Evolutionary conservation across 345 rosid species (phyloP).

Genomic region (Odontarrhena argentea): DNA sequence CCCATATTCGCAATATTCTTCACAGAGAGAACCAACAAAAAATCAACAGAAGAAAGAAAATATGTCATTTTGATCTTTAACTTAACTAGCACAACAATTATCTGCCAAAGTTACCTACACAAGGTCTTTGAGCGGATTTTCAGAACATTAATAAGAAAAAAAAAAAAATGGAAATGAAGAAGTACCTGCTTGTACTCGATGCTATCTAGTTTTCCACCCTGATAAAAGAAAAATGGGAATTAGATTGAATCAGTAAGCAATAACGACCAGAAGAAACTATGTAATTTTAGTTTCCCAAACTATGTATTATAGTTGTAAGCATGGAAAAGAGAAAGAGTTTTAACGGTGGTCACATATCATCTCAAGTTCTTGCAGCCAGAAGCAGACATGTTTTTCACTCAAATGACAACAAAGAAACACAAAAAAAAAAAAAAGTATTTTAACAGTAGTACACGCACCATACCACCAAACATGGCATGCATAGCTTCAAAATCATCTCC

Average conservation of each 20-base stretch:
- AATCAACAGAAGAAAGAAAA: conserved; percentile 5
- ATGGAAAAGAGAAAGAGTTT: conserved; percentile 4
- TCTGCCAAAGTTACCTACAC: conserved; percentile 3
- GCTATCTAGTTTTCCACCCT: conserved; percentile 80
- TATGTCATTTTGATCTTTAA: conserved; percentile 12
- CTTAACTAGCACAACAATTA: conserved; percentile 3
- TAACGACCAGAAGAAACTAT: conserved; percentile 19
- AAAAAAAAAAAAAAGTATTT: not conserved
- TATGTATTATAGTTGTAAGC: not conserved
- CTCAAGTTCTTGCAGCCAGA: conserved; percentile 7
- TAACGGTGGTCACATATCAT: not conserved
- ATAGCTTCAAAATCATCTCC: conserved; percentile 63
- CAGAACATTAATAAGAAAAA: conserved; percentile 4
- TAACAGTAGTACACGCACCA: conserved; percentile 54
- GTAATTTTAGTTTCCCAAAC: not conserved
- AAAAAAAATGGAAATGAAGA: conserved; percentile 20
- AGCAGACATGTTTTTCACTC: not conserved
- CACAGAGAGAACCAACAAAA: not conserved
- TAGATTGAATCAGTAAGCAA: conserved; percentile 25
- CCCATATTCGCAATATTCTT: conserved; percentile 56
- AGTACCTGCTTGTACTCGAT: conserved; percentile 86
- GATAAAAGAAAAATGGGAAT: conserved; percentile 33
- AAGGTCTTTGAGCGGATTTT: conserved; percentile 5
- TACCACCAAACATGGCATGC: conserved; percentile 60
- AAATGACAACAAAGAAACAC: conserved; percentile 1